Evolutionary conservation across 805 yeast genomes (phyloP).

Genomic region (Saturnispora besseyi): DNA sequence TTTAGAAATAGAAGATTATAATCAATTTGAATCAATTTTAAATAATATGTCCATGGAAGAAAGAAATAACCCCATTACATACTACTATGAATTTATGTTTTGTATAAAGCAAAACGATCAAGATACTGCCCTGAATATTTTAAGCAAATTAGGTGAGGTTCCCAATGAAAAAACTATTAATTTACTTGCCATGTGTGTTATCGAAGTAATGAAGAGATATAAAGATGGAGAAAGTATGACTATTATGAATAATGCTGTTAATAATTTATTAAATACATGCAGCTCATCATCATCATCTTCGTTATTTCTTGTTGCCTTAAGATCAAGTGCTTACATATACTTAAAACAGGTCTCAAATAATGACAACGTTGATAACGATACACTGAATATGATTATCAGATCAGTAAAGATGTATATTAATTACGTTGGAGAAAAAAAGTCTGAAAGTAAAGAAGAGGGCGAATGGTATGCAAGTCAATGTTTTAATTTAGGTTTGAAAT

Average conservation of each 20-base stretch:
- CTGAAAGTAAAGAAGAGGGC: conserved; percentile 21
- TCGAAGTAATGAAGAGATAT: conserved; percentile 17
- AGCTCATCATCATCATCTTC: neutral
- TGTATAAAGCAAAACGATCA: conserved; percentile 11
- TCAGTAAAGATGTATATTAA: conserved; percentile 1
- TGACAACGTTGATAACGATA: neutral
- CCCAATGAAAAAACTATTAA: conserved; percentile 6
- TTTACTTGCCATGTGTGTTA: conserved; percentile 25
- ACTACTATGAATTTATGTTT: conserved; percentile 26
- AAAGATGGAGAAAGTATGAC: neutral
- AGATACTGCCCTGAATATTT: neutral
- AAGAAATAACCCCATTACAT: conserved; percentile 23
- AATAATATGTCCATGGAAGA: conserved; percentile 20
- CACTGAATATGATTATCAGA: neutral
- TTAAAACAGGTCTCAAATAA: conserved; percentile 8
- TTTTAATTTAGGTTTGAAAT: conserved; percentile 5
- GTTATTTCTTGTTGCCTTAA: conserved; percentile 12
- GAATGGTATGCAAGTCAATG: conserved; percentile 35
- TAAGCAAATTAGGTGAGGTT: conserved; percentile 5
- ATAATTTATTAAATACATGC: conserved; percentile 4
- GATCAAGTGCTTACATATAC: conserved; percentile 13
- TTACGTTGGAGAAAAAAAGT: neutral
- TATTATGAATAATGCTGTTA: conserved; percentile 6
- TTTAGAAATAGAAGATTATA: conserved; percentile 18
- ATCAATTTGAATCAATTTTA: conserved; percentile 18